Evolutionary conservation across 345 rosid genomes (phyloP).

Genomic region (Pistacia vera): DNA sequence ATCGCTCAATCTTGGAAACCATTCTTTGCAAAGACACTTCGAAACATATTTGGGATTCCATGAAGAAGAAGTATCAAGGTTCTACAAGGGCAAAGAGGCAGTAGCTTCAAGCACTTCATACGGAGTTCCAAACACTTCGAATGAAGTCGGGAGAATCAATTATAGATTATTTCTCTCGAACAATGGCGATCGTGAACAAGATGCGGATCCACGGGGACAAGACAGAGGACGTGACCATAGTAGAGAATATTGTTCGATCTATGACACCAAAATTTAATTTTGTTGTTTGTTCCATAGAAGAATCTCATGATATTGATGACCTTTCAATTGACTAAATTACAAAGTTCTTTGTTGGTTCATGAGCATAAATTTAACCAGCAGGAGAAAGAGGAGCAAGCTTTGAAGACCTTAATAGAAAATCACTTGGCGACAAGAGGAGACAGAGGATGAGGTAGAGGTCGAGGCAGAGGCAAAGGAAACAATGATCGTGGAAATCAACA

Average conservation of each 20-base stretch:
- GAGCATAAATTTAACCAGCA: too few relatives aligned
- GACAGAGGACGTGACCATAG: not conserved
- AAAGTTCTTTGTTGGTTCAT: too few relatives aligned
- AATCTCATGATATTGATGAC: too few relatives aligned
- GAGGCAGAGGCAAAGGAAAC: not conserved
- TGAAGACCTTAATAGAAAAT: conserved; percentile 1
- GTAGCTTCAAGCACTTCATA: not conserved
- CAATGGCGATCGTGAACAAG: not conserved
- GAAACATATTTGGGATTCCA: too few relatives aligned
- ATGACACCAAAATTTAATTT: not conserved
- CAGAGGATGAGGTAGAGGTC: too few relatives aligned
- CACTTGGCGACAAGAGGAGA: not conserved
- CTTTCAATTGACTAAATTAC: too few relatives aligned
- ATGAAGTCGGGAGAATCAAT: not conserved
- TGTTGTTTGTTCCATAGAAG: too few relatives aligned
- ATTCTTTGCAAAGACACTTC: too few relatives aligned
- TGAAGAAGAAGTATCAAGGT: not conserved
- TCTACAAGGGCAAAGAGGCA: not conserved
- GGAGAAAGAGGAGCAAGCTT: too few relatives aligned
- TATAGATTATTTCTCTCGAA: not conserved
- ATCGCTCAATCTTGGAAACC: too few relatives aligned
- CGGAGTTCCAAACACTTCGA: not conserved
- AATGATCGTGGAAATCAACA: too few relatives aligned
- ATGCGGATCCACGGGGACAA: not conserved
- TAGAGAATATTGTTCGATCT: not conserved